phyloP scores from a whole-genome alignment of 805 yeast species.

The Zygosaccharomyces gambellarensis region DNA sequence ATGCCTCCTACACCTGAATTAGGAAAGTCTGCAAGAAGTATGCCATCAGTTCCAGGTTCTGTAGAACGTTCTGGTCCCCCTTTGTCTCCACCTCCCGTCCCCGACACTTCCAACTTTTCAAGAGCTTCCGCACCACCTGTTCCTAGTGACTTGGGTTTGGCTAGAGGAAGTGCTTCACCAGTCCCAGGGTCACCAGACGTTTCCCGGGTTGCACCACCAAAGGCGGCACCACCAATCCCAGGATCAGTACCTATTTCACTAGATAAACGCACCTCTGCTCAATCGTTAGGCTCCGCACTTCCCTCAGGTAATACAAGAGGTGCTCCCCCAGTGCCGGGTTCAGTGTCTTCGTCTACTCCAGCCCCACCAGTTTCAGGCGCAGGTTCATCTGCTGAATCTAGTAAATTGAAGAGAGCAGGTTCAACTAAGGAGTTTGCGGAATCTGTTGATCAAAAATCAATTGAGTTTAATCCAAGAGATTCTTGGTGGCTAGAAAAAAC shows the following conservation, averaged over 20 bases:
- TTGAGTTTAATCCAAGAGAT: constrained; percentile 30
- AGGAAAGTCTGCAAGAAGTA: constrained; percentile 7
- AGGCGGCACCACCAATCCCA: neutral
- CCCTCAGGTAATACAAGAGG: neutral
- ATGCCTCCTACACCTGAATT: constrained; percentile 12
- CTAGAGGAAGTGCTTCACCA: neutral
- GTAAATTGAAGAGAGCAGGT: constrained; percentile 13
- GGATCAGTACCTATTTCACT: neutral
- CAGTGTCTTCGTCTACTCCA: constrained; percentile 17
- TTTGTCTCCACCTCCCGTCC: neutral
- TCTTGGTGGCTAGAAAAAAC: constrained; percentile 66
- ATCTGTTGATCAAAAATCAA: constrained; percentile 6
- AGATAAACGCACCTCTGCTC: neutral
- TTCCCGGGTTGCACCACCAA: neutral
- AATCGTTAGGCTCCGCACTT: neutral
- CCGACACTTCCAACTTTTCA: neutral
- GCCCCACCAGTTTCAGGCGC: constrained; percentile 7
- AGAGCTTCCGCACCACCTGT: constrained; percentile 17
- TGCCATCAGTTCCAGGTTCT: constrained; percentile 16
- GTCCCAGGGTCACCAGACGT: neutral
- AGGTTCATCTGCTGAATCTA: neutral
- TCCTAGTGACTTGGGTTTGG: neutral
- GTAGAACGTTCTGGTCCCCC: neutral
- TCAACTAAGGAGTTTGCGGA: constrained; percentile 16
- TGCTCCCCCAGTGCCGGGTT: constrained; percentile 11